Percentiles rank a stretch among this genome's conserved stretches.
These are phyloP conservation scores for Morella rubra DNA, from an alignment of 306 rosid species.

Conservation along the genomic window DNA sequence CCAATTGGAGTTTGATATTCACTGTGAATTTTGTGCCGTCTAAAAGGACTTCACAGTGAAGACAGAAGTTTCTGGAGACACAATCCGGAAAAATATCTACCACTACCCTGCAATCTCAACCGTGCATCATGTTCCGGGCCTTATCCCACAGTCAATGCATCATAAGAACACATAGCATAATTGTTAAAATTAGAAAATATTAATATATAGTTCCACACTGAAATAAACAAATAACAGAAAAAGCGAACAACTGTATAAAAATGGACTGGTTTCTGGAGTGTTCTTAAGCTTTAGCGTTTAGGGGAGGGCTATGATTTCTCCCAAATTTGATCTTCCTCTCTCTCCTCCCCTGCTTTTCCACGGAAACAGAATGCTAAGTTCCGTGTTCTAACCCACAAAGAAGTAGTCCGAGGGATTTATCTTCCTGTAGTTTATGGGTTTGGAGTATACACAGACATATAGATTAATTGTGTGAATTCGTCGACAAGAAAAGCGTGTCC, in stretches of 20 bases:
- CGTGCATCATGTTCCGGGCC: constrained; percentile 34
- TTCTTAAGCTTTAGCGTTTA: constrained; percentile 32
- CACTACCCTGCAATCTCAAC: constrained; percentile 51
- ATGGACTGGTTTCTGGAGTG: constrained; percentile 49
- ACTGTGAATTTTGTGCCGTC: not conserved
- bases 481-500: constrained; percentile 47
- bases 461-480: constrained; percentile 37
- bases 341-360: constrained; percentile 5
- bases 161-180: not conserved
- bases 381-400: constrained; percentile 32
- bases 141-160: not conserved
- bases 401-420: constrained; percentile 25
- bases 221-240: not conserved
- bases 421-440: constrained; percentile 3
- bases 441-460: constrained; percentile 6
- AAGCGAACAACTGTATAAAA: constrained; percentile 41
- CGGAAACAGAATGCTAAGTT: constrained; percentile 35
- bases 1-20: no score
- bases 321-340: not conserved
- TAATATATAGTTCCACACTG: not conserved
- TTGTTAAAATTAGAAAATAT: not conserved
- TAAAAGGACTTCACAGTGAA: constrained; percentile 29
- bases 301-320: constrained; percentile 12
- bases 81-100: constrained; percentile 46
- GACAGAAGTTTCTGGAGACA: constrained; percentile 86